Conservation (phyloP, 106 monocot species). For the Iris macrosiphon region DNA sequence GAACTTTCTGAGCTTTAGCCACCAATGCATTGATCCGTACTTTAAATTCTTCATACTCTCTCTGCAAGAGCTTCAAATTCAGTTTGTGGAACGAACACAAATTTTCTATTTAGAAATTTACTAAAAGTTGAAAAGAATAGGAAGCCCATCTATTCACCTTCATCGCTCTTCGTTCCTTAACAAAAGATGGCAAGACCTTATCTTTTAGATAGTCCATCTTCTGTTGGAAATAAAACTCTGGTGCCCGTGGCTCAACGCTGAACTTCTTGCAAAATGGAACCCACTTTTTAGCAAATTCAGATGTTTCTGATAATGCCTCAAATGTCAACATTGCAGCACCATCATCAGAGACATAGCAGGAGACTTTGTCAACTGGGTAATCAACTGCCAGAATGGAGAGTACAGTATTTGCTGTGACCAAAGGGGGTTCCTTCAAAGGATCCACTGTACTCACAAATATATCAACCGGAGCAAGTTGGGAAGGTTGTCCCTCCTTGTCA, state of each 20-base stretch:
- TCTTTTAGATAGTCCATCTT: slow-evolving; percentile 58
- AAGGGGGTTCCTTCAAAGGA: slow-evolving; percentile 73
- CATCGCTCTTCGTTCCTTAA: slow-evolving; percentile 56
- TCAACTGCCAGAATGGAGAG: slow-evolving; percentile 73
- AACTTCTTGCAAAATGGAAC: slow-evolving; percentile 60
- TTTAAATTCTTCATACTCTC: slow-evolving; percentile 95
- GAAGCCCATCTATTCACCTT: slow-evolving; percentile 48
- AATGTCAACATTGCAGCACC: slow-evolving; percentile 63
- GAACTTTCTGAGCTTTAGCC: slow-evolving; percentile 82
- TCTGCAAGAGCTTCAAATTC: slow-evolving; percentile 28
- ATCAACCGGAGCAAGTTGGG: slow-evolving; percentile 51
- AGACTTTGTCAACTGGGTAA: slow-evolving; percentile 75
- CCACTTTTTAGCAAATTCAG: slow-evolving; percentile 65
- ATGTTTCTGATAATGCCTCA: slow-evolving; percentile 53
- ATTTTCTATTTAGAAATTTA: too few species aligned
- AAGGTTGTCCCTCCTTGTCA: slow-evolving; percentile 76
- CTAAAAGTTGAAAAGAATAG: not conserved
- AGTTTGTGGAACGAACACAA: not conserved
- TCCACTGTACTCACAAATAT: slow-evolving; percentile 81
- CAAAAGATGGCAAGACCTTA: slow-evolving; percentile 49
- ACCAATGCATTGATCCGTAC: slow-evolving; percentile 86
- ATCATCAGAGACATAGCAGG: slow-evolving; percentile 74
- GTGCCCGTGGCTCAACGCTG: slow-evolving; percentile 48
- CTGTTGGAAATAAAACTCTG: slow-evolving; percentile 53
- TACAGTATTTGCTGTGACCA: slow-evolving; percentile 84